Conservation (phyloP, 306 rosid genomes). For the Prunus persica region DNA sequence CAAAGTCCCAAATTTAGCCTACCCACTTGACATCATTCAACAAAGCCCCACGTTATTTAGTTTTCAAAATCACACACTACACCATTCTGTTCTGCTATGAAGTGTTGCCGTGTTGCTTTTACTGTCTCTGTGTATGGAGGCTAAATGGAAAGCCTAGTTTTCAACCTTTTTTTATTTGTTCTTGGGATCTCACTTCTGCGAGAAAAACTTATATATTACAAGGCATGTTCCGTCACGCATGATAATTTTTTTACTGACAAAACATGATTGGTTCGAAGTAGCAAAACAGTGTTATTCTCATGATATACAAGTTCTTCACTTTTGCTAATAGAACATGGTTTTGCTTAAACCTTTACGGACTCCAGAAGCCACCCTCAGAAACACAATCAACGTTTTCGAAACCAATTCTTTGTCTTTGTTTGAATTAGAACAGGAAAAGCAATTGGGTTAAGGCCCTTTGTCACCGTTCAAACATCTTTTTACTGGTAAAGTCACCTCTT, state of each 20-base stretch:
- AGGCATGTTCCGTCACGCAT: accelerated
- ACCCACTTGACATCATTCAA: background rate
- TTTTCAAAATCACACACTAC: background rate
- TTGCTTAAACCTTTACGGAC: constrained; percentile 5
- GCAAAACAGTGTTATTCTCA: no score
- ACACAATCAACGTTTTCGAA: background rate
- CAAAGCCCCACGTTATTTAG: background rate
- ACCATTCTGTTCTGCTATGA: background rate
- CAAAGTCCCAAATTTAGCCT: constrained; percentile 27
- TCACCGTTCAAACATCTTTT: constrained; percentile 37
- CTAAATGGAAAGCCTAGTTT: background rate
- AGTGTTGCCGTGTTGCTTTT: background rate
- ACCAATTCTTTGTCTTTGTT: constrained; percentile 8
- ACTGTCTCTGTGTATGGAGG: background rate
- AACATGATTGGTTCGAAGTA: no score
- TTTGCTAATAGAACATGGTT: constrained; percentile 2
- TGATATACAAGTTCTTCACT: no score
- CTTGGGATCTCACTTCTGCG: no score
- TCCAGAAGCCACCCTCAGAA: background rate
- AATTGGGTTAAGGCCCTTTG: constrained; percentile 13
- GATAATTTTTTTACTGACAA: no score
- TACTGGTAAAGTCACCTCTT: constrained; percentile 39
- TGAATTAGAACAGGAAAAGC: constrained; percentile 26
- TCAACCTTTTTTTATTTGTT: background rate
- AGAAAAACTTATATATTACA: no score